Conservation (phyloP, 768 basidiomycete genomes). For the Agrocybe chaxingu region DNA sequence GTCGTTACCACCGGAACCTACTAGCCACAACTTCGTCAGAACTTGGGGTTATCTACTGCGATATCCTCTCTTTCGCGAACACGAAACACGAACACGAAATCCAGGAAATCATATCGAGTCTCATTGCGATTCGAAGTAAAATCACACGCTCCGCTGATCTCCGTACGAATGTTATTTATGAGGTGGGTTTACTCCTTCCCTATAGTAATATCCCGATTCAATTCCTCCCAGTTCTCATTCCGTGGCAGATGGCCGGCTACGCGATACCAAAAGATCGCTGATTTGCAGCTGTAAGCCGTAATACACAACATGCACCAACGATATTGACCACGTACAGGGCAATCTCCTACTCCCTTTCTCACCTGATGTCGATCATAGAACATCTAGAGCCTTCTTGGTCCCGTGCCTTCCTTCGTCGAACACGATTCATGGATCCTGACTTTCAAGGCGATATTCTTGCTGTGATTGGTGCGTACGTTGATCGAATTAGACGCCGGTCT, state of each 20-base stretch:
- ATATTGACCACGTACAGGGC: slow-evolving; percentile 39
- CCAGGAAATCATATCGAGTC: slow-evolving; percentile 53
- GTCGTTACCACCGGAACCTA: slow-evolving; percentile 66
- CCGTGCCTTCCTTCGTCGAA: slow-evolving; percentile 69
- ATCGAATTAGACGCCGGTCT: neutral
- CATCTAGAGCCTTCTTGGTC: slow-evolving; percentile 78
- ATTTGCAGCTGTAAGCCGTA: slow-evolving; percentile 58
- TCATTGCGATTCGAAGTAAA: slow-evolving; percentile 76
- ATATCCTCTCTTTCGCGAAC: slow-evolving; percentile 70
- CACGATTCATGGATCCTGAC: slow-evolving; percentile 70
- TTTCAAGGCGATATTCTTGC: slow-evolving; percentile 86
- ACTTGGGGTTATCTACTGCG: slow-evolving; percentile 71
- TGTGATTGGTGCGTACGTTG: slow-evolving; percentile 58
- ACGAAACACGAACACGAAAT: slow-evolving; percentile 48
- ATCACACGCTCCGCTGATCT: slow-evolving; percentile 57
- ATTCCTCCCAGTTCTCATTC: slow-evolving; percentile 57
- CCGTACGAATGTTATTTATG: slow-evolving; percentile 60
- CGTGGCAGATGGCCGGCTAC: slow-evolving; percentile 79
- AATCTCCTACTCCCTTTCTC: slow-evolving; percentile 64
- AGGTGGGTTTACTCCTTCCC: slow-evolving; percentile 37
- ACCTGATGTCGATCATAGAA: slow-evolving; percentile 70
- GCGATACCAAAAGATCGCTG: slow-evolving; percentile 66
- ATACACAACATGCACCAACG: too few relatives aligned
- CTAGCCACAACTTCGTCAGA: slow-evolving; percentile 67
- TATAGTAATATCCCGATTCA: neutral